Conservation (phyloP, 176 grass and related monocot genomes). For the Rhynchospora pubera region DNA sequence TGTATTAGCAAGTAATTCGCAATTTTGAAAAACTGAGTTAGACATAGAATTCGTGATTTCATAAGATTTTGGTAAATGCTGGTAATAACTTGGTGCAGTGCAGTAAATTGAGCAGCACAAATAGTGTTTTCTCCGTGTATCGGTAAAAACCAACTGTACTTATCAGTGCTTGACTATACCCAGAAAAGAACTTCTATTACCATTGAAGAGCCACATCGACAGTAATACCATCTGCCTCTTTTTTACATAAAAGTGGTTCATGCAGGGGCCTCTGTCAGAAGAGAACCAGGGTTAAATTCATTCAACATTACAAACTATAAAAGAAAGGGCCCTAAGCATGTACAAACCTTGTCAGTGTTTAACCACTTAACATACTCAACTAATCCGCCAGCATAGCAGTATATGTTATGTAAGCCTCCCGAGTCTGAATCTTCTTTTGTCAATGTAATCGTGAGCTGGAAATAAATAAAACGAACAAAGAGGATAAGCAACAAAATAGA, state of each 20-base stretch:
- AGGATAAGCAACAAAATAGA: neutral
- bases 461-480: neutral
- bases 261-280: slow-evolving; percentile 64
- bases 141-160: neutral
- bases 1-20: slow-evolving; percentile 14
- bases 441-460: slow-evolving; percentile 78
- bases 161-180: neutral
- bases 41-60: neutral
- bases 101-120: neutral
- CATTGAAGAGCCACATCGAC: slow-evolving; percentile 95
- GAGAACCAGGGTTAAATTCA: neutral
- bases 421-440: slow-evolving; percentile 60
- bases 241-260: slow-evolving; percentile 69
- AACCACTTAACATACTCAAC: slow-evolving; percentile 96
- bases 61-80: neutral
- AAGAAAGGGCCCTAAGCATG: neutral
- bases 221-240: slow-evolving; percentile 60
- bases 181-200: slow-evolving; percentile 28
- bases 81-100: neutral
- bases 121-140: neutral
- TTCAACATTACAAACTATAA: slow-evolving; percentile 3
- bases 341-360: slow-evolving; percentile 88
- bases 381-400: slow-evolving; percentile 88
- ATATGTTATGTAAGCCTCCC: slow-evolving; percentile 65
- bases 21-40: neutral